These are phyloP conservation scores for Scopulariopsis brevicaulis DNA, from an alignment of 2,329 filamentous ascomycete species.

Conservation along the genomic window DNA sequence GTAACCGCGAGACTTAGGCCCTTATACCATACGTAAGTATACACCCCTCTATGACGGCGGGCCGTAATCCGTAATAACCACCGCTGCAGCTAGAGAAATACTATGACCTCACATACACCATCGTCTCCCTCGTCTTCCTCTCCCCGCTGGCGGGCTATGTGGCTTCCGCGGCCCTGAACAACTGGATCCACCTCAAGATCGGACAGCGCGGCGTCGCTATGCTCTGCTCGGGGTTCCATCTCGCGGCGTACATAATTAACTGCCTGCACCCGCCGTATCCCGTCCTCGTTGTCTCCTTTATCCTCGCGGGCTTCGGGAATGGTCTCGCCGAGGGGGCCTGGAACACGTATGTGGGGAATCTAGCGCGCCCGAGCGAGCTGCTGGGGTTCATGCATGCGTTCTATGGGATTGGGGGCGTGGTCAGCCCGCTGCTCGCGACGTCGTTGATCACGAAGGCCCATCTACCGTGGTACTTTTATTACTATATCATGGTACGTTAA, in stretches of 20 bases:
- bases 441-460: conserved; percentile 54
- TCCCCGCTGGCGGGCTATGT: conserved; percentile 56
- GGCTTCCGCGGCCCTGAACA: conserved; percentile 51
- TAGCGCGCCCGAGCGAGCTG: conserved; percentile 62
- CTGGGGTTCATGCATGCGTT: conserved; percentile 62
- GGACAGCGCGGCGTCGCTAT: conserved; percentile 65
- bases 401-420: conserved; percentile 61
- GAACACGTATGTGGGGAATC: conserved; percentile 55
- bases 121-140: conserved; percentile 57
- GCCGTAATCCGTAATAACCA: not conserved
- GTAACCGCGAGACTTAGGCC: not conserved
- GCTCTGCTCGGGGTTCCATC: conserved; percentile 48
- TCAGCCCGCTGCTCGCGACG: conserved; percentile 60
- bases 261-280: conserved; percentile 59
- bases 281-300: conserved; percentile 51
- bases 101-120: conserved; percentile 48
- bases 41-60: not conserved
- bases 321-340: conserved; percentile 52
- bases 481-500: conserved; percentile 40
- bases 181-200: conserved; percentile 47
- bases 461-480: conserved; percentile 61
- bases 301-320: conserved; percentile 60
- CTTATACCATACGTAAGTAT: conserved; percentile 4
- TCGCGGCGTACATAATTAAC: conserved; percentile 54
- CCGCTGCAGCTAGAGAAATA: conserved; percentile 22